These are phyloP conservation scores for Wickerhamiella lipophila DNA, from an alignment of 805 yeast genomes.

Conservation along the genomic window DNA sequence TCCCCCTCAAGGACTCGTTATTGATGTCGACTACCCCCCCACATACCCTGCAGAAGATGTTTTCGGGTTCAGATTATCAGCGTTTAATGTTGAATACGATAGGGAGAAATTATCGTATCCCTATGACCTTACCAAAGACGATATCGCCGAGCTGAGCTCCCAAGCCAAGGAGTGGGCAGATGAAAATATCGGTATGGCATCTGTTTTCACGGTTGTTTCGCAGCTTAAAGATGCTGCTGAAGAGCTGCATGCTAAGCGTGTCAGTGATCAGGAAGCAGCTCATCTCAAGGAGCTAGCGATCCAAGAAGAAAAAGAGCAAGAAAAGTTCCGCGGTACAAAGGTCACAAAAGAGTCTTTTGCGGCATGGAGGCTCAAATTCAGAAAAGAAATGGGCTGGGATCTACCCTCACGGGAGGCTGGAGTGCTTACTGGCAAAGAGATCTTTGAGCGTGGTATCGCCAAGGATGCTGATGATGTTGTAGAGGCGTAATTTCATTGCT, in stretches of 20 bases:
- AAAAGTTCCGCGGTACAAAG: slow-evolving; percentile 80
- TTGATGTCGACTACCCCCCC: slow-evolving; percentile 61
- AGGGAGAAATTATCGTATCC: slow-evolving; percentile 30
- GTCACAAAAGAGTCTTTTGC: slow-evolving; percentile 68
- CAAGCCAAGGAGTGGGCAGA: slow-evolving; percentile 37
- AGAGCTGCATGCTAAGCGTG: slow-evolving; percentile 44
- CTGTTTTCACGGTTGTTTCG: slow-evolving; percentile 67
- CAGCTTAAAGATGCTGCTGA: slow-evolving; percentile 76
- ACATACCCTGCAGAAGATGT: slow-evolving; percentile 69
- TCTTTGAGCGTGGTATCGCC: slow-evolving; percentile 81
- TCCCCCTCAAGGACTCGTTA: slow-evolving; percentile 42
- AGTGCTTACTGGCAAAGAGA: slow-evolving; percentile 73
- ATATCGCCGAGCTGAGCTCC: slow-evolving; percentile 20
- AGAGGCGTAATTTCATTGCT: slow-evolving; percentile 19
- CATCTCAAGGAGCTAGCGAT: slow-evolving; percentile 47
- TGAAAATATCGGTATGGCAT: slow-evolving; percentile 81
- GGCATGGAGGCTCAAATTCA: slow-evolving; percentile 63
- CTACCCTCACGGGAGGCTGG: slow-evolving; percentile 48
- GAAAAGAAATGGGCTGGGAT: slow-evolving; percentile 42
- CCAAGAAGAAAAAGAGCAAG: slow-evolving; percentile 72
- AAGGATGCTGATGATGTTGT: slow-evolving; percentile 50
- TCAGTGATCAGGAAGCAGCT: slow-evolving; percentile 40
- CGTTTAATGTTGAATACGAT: slow-evolving; percentile 33
- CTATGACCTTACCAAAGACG: slow-evolving; percentile 37
- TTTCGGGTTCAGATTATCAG: slow-evolving; percentile 27